Evolutionary conservation across 73 alveolate species (phyloP).

Genomic region (Urostyla sp.): DNA sequence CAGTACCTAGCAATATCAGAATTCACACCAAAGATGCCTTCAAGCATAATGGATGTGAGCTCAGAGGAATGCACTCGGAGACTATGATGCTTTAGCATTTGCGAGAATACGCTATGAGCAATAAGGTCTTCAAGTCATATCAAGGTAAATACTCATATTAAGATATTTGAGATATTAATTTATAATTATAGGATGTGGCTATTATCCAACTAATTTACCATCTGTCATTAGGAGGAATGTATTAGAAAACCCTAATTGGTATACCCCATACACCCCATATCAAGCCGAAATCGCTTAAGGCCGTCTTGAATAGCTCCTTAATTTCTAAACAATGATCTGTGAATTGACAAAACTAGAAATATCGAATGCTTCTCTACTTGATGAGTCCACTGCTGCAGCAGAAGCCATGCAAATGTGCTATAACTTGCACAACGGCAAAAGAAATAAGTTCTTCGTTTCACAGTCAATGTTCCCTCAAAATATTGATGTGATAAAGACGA

Average conservation of each 20-base stretch:
- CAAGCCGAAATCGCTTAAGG: conserved; percentile 98
- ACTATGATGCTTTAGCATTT: conserved; percentile 66
- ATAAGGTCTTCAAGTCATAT: conserved; percentile 76
- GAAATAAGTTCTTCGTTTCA: conserved; percentile 78
- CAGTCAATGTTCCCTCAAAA: conserved; percentile 82
- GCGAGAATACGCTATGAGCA: conserved; percentile 69
- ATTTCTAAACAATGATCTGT: conserved; percentile 87
- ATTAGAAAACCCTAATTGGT: conserved; percentile 94
- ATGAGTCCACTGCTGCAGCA: conserved; percentile 96
- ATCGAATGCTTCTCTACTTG: conserved; percentile 95
- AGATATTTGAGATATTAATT: background rate
- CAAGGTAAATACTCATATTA: conserved; percentile 82
- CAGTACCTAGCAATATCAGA: conserved; percentile 72
- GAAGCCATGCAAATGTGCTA: conserved; percentile 94
- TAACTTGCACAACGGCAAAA: conserved; percentile 64
- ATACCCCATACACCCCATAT: conserved; percentile 97
- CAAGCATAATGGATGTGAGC: conserved; percentile 55
- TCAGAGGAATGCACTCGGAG: conserved; percentile 70
- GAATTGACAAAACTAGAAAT: conserved; percentile 87
- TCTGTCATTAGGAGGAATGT: conserved; percentile 81
- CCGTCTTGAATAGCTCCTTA: conserved; percentile 82
- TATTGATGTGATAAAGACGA: conserved; percentile 84
- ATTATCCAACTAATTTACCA: conserved; percentile 37
- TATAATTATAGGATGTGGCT: conserved; percentile 3
- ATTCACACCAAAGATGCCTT: conserved; percentile 49